Conservation (phyloP, 805 yeast species). For the Ogataea pignaliae region DNA sequence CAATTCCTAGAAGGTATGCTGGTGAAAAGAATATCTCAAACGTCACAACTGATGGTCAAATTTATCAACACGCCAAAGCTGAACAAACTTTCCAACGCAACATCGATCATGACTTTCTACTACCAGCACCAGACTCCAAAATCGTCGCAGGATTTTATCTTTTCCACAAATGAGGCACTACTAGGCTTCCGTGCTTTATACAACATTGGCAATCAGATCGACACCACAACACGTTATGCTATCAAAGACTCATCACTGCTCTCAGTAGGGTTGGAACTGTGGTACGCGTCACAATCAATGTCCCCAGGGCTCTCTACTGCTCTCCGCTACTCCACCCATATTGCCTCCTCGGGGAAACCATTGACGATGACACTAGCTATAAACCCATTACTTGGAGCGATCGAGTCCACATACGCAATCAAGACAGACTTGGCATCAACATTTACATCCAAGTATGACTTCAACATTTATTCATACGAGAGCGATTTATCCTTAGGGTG, state of each 20-base stretch:
- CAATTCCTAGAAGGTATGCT: constrained; percentile 84
- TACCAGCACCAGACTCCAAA: constrained; percentile 64
- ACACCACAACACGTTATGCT: constrained; percentile 1
- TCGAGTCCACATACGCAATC: constrained; percentile 83
- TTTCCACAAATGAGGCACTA: constrained; percentile 78
- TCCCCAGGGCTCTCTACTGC: constrained; percentile 90
- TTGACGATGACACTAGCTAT: constrained; percentile 79
- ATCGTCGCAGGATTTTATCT: constrained; percentile 67
- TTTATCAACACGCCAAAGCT: constrained; percentile 59
- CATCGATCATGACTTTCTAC: constrained; percentile 58
- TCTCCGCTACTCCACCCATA: constrained; percentile 73
- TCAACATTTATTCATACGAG: constrained; percentile 85
- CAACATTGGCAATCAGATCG: constrained; percentile 42
- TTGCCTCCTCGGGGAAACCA: constrained; percentile 82
- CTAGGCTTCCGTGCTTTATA: constrained; percentile 78
- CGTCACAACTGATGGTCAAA: constrained; percentile 64
- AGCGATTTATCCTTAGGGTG: constrained; percentile 84
- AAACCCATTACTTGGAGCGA: constrained; percentile 87
- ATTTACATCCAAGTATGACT: constrained; percentile 80
- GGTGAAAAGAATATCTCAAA: constrained; percentile 54
- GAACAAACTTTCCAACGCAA: constrained; percentile 22
- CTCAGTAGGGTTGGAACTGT: constrained; percentile 79
- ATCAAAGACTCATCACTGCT: constrained; percentile 37
- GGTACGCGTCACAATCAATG: constrained; percentile 80
- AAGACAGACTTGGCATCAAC: constrained; percentile 72